Evolutionary conservation across 345 rosid species (phyloP).

Genomic region (Eucalyptus victrix): DNA sequence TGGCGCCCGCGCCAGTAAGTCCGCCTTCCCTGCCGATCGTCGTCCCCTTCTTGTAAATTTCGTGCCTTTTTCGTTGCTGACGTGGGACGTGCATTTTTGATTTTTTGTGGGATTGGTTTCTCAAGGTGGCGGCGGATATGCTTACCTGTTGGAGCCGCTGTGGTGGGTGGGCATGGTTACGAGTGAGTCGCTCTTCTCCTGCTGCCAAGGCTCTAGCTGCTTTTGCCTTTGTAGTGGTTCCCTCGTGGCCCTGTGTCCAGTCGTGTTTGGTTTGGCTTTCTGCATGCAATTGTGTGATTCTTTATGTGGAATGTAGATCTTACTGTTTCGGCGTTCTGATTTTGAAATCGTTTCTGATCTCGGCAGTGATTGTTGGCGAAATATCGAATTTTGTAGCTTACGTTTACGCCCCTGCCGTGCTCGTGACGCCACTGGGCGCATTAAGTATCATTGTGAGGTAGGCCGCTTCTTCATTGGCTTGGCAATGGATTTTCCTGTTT

Average conservation of each 20-base stretch:
- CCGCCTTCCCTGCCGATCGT: neutral
- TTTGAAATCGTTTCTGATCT: neutral
- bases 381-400: constrained; percentile 61
- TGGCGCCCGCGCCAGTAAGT: constrained; percentile 60
- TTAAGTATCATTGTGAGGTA: constrained; percentile 73
- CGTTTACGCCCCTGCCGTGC: constrained; percentile 70
- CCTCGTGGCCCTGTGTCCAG: neutral
- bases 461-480: neutral
- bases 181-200: constrained; percentile 23
- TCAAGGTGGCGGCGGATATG: constrained; percentile 68
- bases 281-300: neutral
- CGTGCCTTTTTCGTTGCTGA: neutral
- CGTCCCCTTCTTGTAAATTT: neutral
- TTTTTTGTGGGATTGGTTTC: neutral
- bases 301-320: neutral
- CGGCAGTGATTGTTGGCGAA: constrained; percentile 70
- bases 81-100: neutral
- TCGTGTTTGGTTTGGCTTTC: neutral
- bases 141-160: constrained; percentile 66
- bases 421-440: constrained; percentile 74
- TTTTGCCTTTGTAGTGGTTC: neutral
- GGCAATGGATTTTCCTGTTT: neutral
- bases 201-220: neutral
- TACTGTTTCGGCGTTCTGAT: neutral
- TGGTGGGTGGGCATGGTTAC: constrained; percentile 91